phyloP scores from a whole-genome alignment of 345 rosid genomes.

The Carallia pectinifolia region DNA sequence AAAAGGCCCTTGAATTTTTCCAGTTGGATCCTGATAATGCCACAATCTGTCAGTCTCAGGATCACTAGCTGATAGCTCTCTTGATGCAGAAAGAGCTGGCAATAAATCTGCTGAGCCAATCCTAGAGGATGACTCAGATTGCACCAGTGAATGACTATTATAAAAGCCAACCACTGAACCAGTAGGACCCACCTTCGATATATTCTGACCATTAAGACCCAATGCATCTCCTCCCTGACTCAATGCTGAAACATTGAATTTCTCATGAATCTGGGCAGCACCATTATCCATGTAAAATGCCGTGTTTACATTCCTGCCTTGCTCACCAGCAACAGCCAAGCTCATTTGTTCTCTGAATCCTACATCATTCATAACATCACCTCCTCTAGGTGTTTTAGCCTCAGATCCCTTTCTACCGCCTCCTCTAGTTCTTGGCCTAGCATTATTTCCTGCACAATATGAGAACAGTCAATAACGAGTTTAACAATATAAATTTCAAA shows the following conservation, averaged over 20 bases:
- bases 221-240: conserved; percentile 19
- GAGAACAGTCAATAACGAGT: conserved; percentile 11
- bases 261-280: conserved; percentile 30
- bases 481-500: conserved; percentile 7
- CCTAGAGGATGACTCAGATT: conserved; percentile 24
- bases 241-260: conserved; percentile 12
- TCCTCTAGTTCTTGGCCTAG: conserved; percentile 30
- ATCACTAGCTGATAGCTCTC: conserved; percentile 40
- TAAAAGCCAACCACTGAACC: conserved; percentile 11
- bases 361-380: conserved; percentile 31
- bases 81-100: conserved; percentile 34
- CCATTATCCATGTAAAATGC: conserved; percentile 35
- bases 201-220: conserved; percentile 14
- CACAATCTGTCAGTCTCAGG: conserved; percentile 57
- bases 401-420: conserved; percentile 31
- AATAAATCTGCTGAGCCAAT: conserved; percentile 30
- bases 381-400: conserved; percentile 25
- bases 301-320: conserved; percentile 20
- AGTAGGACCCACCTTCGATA: conserved; percentile 30
- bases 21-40: conserved; percentile 83
- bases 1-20: conserved; percentile 88
- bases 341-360: conserved; percentile 37
- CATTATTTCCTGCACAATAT: conserved; percentile 39
- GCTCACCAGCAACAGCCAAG: conserved; percentile 31
- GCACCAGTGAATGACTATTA: conserved; percentile 17